These are phyloP conservation scores for Pistacia atlantica DNA, from an alignment of 345 rosid species.

Conservation along the genomic window DNA sequence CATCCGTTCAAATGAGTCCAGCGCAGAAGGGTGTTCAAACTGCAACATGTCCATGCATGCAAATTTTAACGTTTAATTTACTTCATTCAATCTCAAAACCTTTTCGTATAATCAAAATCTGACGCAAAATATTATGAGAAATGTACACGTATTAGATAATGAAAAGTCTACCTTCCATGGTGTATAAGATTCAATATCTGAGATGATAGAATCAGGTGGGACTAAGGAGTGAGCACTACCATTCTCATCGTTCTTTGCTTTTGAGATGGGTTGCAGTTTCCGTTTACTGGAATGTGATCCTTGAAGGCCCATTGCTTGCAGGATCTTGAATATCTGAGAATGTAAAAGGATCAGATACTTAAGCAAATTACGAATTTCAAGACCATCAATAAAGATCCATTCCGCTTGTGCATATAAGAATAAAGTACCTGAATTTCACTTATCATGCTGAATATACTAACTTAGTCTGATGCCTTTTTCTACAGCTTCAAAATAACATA, in stretches of 20 bases:
- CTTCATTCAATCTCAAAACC: too few relatives aligned
- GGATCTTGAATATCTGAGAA: conserved; percentile 22
- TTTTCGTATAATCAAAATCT: too few relatives aligned
- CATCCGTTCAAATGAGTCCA: conserved; percentile 47
- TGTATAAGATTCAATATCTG: conserved; percentile 24
- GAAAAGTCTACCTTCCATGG: conserved; percentile 46
- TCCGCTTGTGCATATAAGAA: not conserved
- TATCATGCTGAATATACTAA: not conserved
- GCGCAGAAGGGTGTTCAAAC: conserved; percentile 63
- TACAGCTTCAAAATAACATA: not conserved
- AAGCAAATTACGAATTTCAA: not conserved
- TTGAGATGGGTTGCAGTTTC: conserved; percentile 19
- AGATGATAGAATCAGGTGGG: conserved; percentile 1
- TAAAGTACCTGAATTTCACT: conserved; percentile 15
- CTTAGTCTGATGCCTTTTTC: not conserved
- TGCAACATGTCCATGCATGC: conserved; percentile 6
- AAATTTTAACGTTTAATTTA: not conserved
- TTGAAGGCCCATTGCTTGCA: conserved; percentile 33
- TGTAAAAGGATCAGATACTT: too few relatives aligned
- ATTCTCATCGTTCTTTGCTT: not conserved
- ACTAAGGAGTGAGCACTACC: not conserved
- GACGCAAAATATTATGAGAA: too few relatives aligned
- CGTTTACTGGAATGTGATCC: conserved; percentile 24
- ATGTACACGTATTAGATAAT: not conserved
- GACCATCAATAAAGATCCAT: not conserved